A percentile compares a stretch with the other conserved stretches of the same genome.
Conservation (phyloP, 148 eudicot species). For the Diospyros kaki region DNA sequence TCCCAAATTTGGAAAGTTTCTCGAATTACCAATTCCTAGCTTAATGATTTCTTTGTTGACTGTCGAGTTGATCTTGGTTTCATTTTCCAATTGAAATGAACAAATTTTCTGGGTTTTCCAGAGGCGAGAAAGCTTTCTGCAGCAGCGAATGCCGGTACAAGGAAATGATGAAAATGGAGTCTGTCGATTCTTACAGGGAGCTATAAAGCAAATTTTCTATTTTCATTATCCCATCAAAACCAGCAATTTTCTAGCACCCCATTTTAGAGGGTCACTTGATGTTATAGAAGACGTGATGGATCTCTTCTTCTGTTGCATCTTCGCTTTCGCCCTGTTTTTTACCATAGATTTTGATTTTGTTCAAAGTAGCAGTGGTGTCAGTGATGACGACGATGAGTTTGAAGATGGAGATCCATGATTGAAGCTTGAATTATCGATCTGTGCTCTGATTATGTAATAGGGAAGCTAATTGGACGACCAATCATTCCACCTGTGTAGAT, state of each 20-base stretch:
- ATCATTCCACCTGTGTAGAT: slow-evolving; percentile 7
- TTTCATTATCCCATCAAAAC: slow-evolving; percentile 4
- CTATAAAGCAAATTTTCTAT: background rate
- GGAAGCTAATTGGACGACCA: background rate
- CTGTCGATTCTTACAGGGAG: background rate
- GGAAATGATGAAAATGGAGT: slow-evolving; percentile 41
- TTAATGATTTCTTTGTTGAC: too few species aligned
- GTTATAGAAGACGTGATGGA: too few species aligned
- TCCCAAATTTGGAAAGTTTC: background rate
- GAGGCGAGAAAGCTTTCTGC: slow-evolving; percentile 61
- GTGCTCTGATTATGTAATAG: background rate
- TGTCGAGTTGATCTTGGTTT: too few species aligned
- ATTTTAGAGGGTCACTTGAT: too few species aligned
- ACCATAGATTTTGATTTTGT: background rate
- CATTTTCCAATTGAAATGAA: too few species aligned
- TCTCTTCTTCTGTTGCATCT: too few species aligned
- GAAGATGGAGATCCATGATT: background rate
- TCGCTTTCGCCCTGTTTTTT: background rate
- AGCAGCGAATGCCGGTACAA: slow-evolving; percentile 46
- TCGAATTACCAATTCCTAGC: too few species aligned
- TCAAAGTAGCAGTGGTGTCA: too few species aligned
- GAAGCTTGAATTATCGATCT: background rate
- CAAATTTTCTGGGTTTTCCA: slow-evolving; percentile 14
- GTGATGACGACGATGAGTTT: background rate
- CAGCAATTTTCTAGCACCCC: background rate